These are phyloP conservation scores for Turritis glabra DNA, from an alignment of 345 rosid genomes.

Conservation along the genomic window DNA sequence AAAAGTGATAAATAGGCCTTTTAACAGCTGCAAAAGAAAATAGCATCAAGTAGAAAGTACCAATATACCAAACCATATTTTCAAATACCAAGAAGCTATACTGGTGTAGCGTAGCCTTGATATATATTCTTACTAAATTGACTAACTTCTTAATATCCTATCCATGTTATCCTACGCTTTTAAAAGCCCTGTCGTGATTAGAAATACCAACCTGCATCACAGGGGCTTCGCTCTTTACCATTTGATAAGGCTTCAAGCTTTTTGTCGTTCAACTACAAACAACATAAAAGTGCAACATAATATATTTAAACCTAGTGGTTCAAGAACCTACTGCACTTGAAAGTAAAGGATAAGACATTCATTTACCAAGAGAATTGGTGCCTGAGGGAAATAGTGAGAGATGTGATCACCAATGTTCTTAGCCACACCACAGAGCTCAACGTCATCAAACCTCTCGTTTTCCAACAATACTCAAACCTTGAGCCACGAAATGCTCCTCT, in stretches of 20 bases:
- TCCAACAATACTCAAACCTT: constrained; percentile 79
- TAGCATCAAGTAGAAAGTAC: constrained; percentile 7
- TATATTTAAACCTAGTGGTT: background rate
- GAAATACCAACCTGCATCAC: constrained; percentile 74
- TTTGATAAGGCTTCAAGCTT: constrained; percentile 73
- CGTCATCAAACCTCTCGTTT: constrained; percentile 84
- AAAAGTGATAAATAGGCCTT: background rate
- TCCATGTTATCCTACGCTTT: background rate
- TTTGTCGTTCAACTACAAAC: constrained; percentile 68
- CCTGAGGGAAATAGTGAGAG: constrained; percentile 78
- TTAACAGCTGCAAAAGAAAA: background rate
- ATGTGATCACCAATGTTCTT: constrained; percentile 92
- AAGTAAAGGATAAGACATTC: constrained; percentile 18
- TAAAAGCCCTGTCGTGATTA: background rate
- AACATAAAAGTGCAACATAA: constrained; percentile 18
- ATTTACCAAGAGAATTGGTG: constrained; percentile 74
- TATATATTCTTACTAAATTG: background rate
- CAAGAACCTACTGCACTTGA: background rate
- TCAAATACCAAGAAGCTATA: too few species aligned
- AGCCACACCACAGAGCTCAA: constrained; percentile 67
- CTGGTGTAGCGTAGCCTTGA: too few species aligned
- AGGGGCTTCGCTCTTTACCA: constrained; percentile 63
- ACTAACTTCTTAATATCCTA: background rate
- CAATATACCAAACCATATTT: background rate
- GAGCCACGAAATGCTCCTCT: constrained; percentile 73